These are phyloP conservation scores for Metschnikowia aberdeeniae DNA, from an alignment of 805 yeast genomes.

Conservation along the genomic window DNA sequence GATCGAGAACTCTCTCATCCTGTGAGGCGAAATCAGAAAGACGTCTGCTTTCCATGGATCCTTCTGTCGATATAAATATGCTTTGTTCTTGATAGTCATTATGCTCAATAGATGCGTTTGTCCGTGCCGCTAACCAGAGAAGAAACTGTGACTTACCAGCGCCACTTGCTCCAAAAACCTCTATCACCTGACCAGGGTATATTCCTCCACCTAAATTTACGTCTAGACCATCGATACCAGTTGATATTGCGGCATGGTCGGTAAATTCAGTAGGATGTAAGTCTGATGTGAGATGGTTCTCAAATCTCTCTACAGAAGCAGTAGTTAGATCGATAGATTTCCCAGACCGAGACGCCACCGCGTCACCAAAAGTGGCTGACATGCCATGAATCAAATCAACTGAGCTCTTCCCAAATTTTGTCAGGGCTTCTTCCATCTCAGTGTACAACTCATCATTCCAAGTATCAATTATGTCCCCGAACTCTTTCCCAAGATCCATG, in stretches of 20 bases:
- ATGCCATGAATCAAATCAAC: slow-evolving; percentile 1
- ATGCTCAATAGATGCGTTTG: background rate
- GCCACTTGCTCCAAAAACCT: slow-evolving; percentile 79
- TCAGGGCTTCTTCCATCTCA: background rate
- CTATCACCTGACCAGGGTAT: slow-evolving; percentile 40
- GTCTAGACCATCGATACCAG: slow-evolving; percentile 11
- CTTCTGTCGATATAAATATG: slow-evolving; percentile 80
- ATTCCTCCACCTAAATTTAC: slow-evolving; percentile 12
- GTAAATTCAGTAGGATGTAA: background rate
- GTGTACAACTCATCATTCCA: slow-evolving; percentile 1
- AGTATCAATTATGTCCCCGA: background rate
- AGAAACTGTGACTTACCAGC: slow-evolving; percentile 83
- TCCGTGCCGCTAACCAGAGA: slow-evolving; percentile 50
- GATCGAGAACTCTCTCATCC: slow-evolving; percentile 22
- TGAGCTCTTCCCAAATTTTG: background rate
- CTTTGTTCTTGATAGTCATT: slow-evolving; percentile 11
- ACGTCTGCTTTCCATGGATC: slow-evolving; percentile 63
- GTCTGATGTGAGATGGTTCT: background rate
- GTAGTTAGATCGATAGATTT: background rate
- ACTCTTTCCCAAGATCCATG: slow-evolving; percentile 4
- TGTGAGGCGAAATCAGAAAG: slow-evolving; percentile 24
- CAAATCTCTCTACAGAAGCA: background rate
- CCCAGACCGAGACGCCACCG: background rate
- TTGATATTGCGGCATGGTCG: slow-evolving; percentile 4
- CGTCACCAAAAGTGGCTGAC: background rate